Evolutionary conservation across 306 rosid genomes (phyloP), one percentile per base, ranked within the genome.

Genomic region (Alnus rubra): DNA sequence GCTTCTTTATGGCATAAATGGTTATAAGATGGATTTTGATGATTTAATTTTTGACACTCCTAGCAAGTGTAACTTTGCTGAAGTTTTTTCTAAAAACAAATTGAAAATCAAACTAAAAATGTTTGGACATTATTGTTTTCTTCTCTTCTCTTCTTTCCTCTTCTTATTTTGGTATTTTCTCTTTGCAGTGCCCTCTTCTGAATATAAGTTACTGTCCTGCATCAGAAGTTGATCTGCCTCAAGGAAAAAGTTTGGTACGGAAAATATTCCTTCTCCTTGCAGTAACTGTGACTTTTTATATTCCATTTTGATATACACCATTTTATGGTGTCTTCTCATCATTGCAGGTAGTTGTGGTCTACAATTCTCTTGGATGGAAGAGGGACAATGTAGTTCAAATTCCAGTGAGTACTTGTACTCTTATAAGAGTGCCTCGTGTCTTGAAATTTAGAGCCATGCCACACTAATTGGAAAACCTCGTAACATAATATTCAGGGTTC

Each of bases 331-430:
- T 74, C 55, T 77, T 78, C 58, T 80, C 23, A 13, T 85, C 51
- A 37, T 18, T 81, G 37, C 81, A 88, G 91, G 42, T 81, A 55
- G 81, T 83, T 53, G 62, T 88, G 74, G 79, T 71, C 75, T 88
- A 88, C 87, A 88, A 88, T 72, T 62, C 91, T 81, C 89, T 88
- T 49, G 91, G 91, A 85, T 88, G 89, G 91, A 83, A 74, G 71
- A 85, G 91, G 78, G 76, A 77, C 11, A 89, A 85, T 50, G 79
- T 86, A 30, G 48, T 88, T 42, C 84, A 80, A 79, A 78, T 88
- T 78, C 89, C 91, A 10, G 91, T 88, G 73, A 86, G 89, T 81
- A 35, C 76, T 67, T 49, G 72, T 63, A 69, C 70, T 73, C 47
- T 76, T 72, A 48, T 76, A 42, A 67, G 67, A 52, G 53, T 77